Evolutionary conservation across 2,329 filamentous ascomycete genomes (phyloP).

Genomic region (Cladobotryum protrusum): DNA sequence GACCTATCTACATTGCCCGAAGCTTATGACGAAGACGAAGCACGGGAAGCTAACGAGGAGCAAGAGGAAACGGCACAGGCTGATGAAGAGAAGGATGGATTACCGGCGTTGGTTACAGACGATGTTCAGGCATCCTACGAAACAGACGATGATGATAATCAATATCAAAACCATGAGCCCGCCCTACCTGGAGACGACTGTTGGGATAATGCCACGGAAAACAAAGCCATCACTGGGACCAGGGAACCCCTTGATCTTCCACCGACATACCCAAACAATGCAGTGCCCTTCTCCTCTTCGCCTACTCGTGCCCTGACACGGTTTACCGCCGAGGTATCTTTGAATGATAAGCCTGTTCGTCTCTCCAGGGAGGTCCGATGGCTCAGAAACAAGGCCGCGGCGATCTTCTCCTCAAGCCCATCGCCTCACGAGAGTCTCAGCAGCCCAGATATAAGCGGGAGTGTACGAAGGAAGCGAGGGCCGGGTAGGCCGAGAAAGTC

Average conservation of each 20-base stretch:
- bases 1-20: too few species aligned
- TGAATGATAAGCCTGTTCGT: constrained; percentile 1
- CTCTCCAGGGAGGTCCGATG: constrained; percentile 1
- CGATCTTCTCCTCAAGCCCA: neutral
- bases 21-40: too few species aligned
- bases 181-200: neutral
- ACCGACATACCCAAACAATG: neutral
- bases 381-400: neutral
- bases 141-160: too few species aligned
- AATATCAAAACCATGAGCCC: too few species aligned
- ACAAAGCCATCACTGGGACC: neutral
- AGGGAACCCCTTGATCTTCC: neutral
- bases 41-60: too few species aligned
- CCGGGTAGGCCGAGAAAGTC: constrained; percentile 1
- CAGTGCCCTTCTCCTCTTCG: constrained; percentile 1
- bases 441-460: neutral
- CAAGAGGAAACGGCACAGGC: too few species aligned
- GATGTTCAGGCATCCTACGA: too few species aligned
- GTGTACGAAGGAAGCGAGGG: neutral
- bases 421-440: neutral
- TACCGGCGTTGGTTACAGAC: too few species aligned
- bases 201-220: neutral
- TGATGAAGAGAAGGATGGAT: too few species aligned
- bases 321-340: neutral
- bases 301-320: constrained; percentile 3